These are phyloP conservation scores for Blastomyces percursus DNA, from an alignment of 2,329 filamentous ascomycete genomes.

Conservation along the genomic window DNA sequence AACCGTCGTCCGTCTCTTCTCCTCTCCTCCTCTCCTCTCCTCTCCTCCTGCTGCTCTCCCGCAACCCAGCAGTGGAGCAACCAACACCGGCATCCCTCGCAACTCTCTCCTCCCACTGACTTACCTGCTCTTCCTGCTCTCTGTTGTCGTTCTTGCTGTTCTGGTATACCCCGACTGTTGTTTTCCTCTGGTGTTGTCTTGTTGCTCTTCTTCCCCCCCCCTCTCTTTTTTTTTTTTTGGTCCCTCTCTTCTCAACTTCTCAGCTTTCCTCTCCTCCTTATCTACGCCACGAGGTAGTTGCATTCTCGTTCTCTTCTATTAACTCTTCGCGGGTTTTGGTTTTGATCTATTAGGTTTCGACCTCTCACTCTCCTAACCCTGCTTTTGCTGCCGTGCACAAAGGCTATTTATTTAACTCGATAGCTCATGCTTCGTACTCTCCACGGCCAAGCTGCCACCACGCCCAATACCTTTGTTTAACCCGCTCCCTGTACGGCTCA, in stretches of 20 bases:
- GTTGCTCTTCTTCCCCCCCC: background rate
- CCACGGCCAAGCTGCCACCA: background rate
- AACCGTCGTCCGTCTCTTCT: background rate
- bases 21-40: background rate
- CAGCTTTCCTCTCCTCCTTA: constrained; percentile 10
- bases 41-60: background rate
- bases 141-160: constrained; percentile 6
- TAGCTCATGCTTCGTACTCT: background rate
- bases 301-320: background rate
- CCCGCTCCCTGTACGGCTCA: background rate
- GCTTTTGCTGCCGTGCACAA: background rate
- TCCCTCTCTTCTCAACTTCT: no score
- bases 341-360: background rate
- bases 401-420: background rate
- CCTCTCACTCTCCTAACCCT: background rate
- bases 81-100: background rate
- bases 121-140: background rate
- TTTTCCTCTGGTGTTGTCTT: background rate
- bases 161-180: background rate
- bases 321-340: background rate
- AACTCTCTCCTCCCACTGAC: background rate
- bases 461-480: background rate
- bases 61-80: background rate
- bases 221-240: background rate
- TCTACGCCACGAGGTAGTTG: background rate